Evolutionary conservation across 2,329 filamentous ascomycete species (phyloP), one percentile per base, ranked within the genome.

Genomic region (Didymella pinodella): DNA sequence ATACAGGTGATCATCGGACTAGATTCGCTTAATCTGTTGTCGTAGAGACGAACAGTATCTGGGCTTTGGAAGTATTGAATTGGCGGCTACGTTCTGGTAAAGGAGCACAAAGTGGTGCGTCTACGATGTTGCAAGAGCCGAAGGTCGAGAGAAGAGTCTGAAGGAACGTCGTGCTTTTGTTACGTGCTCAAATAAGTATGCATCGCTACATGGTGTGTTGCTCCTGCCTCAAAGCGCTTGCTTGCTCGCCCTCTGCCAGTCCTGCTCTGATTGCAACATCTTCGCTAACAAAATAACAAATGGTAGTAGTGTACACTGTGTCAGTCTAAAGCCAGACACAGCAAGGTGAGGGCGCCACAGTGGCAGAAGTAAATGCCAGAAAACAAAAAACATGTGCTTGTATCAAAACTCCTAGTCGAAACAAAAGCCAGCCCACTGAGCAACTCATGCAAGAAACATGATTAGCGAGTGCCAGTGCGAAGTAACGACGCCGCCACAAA

Each of bases 391-490:
- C 69, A 73, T 75, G 68, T 76, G 68, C 70, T 72, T 74, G 72
- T 76, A 74, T 76, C 68, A 74, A 67, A 69, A 65, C 62, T 66
- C 67, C 64, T 64, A 67, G 63, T 59, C 62, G 63, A 65, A 69
- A 65, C 68, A 63, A 52, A 61, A 66, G 67, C 68, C 60, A 69
- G 65, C 61, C 66, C 68, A 62, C 69, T 66, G 68, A 52, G 62
- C 67, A 65, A 63, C 71, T 74, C 73, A 75, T 76, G 73, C 74
- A 75, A 60, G 45, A 59, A 66, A 64, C 67, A 66, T 63, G 63
- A 77, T 75, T 76, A 77, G 68, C 66, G 72, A 71, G 71, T 65
- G 65, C 67, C 70, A 67, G 69, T 67, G 58, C 63, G 56, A 56
- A 64, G 56, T 63, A 64, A 71, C 31, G 69, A 71, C 66, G 61